Evolutionary conservation across 495 filamentous ascomycete genomes (phyloP), one percentile per base, ranked within the genome.

Genomic region (Penicillium arizonense): DNA sequence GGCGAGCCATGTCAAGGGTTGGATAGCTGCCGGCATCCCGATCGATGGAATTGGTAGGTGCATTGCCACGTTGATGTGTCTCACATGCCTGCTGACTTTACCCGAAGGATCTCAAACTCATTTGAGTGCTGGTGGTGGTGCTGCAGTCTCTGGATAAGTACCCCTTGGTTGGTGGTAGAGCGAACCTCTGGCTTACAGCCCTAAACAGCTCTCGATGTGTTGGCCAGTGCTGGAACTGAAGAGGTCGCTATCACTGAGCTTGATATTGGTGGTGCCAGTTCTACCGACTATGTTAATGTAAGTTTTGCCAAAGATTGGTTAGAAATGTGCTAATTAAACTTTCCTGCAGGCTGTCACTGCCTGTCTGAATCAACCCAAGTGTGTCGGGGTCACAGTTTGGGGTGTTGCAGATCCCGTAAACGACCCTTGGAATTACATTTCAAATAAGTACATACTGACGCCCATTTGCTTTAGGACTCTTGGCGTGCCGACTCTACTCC

Each of bases 381-480:
- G 87, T 64, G 78, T 89, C 20, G 87, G 87, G 50, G 82, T 91
- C 57, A 89, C 87, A 14, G 85, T 87, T 34, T 91, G 87, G 88
- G 87, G 87, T 61, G 83, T 91, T 10, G 73, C 82, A 48, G 87
- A 90, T 57, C 63, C 68, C 16, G 83, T 69, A 84, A 64, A 72
- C 58, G 13, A 47, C 34, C 12, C 21, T 5, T 35, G 13, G 33
- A 9, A 4, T 5, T 13, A 34, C 2, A 3, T 13, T 21, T 5
- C 24, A 16, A 26, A 46, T 11, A 2, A 32, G 26, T 26, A 1
- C 10, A 28, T 20, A 35, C 14, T 16, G 34, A 28, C 57, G 45
- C 52, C 30, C 32, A 23, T 51, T 41, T 43, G 9, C 34, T 7
- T 23, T 38, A 69, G 66, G 61, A 86, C 70, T 84, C 81, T 20